Percentiles rank a stretch among this genome's conserved stretches.
These are phyloP conservation scores for Fusarium sp. DNA, from an alignment of 2,329 filamentous ascomycete species.

Conservation along the genomic window DNA sequence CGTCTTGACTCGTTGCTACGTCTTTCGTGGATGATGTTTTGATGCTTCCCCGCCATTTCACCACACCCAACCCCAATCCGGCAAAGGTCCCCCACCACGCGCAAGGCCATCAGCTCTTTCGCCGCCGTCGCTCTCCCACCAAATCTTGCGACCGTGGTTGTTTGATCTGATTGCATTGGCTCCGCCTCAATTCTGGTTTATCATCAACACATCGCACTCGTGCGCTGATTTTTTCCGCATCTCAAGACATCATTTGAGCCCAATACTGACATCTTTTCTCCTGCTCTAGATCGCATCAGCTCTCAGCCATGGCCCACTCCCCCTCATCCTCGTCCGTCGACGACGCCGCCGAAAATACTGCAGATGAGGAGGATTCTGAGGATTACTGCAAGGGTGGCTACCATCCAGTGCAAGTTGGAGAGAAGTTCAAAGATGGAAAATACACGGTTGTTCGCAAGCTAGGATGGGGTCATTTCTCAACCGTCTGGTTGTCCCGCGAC, in stretches of 20 bases:
- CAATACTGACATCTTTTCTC: conserved; percentile 30
- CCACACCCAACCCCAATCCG: conserved; percentile 50
- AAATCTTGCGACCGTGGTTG: conserved; percentile 47
- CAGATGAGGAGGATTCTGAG: conserved; percentile 98
- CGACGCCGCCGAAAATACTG: conserved; percentile 90
- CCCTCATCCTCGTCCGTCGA: conserved; percentile 85
- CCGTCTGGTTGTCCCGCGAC: conserved; percentile 88
- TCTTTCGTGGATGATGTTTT: conserved; percentile 47
- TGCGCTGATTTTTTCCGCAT: conserved; percentile 34
- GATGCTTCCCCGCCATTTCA: conserved; percentile 52
- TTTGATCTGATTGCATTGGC: conserved; percentile 44
- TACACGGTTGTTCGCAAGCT: conserved; percentile 97
- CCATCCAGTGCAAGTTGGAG: conserved; percentile 93
- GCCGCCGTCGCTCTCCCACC: conserved; percentile 43
- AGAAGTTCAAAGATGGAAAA: conserved; percentile 97
- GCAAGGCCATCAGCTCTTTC: conserved; percentile 46
- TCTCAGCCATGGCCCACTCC: conserved; percentile 76
- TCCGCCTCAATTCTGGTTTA: conserved; percentile 37
- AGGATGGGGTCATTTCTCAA: conserved; percentile 99
- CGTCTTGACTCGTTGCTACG: conserved; percentile 36
- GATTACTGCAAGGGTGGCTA: conserved; percentile 99
- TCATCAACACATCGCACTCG: conserved; percentile 25
- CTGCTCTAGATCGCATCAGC: conserved; percentile 66
- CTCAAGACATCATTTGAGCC: conserved; percentile 23
- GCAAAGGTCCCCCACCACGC: conserved; percentile 50